Evolutionary conservation across 148 eudicot genomes (phyloP).

Genomic region (Chenopodium album): DNA sequence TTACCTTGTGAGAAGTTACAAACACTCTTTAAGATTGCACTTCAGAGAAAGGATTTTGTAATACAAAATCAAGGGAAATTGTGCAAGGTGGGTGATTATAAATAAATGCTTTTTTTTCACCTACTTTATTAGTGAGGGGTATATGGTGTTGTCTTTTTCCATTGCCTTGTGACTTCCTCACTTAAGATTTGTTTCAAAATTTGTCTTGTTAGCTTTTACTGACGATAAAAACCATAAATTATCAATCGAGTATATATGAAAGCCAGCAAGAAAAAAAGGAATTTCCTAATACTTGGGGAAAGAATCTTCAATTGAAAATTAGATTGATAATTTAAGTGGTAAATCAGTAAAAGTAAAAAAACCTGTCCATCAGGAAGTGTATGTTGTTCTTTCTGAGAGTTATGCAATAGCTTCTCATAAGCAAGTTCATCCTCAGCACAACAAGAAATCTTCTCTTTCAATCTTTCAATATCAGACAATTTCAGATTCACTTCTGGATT

Average conservation of each 20-base stretch:
- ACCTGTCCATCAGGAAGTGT: constrained; percentile 93
- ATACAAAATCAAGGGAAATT: neutral
- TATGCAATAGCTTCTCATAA: constrained; percentile 48
- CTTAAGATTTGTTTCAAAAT: too few relatives aligned
- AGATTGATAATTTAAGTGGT: neutral
- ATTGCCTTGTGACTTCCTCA: neutral
- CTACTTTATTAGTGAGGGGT: neutral
- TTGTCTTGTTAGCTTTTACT: neutral
- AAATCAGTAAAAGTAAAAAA: neutral
- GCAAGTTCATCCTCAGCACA: constrained; percentile 84
- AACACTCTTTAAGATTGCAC: neutral
- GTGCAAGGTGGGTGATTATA: neutral
- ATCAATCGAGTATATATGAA: neutral
- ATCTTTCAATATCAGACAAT: constrained; percentile 58
- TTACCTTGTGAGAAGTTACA: neutral
- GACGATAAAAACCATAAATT: neutral
- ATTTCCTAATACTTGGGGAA: neutral
- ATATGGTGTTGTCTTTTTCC: neutral
- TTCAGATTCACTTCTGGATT: constrained; percentile 54
- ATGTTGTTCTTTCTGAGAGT: constrained; percentile 64
- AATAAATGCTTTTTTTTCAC: neutral
- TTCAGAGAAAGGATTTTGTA: neutral
- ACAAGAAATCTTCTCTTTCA: constrained; percentile 71
- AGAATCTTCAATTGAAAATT: neutral
- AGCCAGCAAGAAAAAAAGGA: neutral